phyloP scores from a whole-genome alignment of 2,329 filamentous ascomycete species.

The Neonectria neomacrospora region DNA sequence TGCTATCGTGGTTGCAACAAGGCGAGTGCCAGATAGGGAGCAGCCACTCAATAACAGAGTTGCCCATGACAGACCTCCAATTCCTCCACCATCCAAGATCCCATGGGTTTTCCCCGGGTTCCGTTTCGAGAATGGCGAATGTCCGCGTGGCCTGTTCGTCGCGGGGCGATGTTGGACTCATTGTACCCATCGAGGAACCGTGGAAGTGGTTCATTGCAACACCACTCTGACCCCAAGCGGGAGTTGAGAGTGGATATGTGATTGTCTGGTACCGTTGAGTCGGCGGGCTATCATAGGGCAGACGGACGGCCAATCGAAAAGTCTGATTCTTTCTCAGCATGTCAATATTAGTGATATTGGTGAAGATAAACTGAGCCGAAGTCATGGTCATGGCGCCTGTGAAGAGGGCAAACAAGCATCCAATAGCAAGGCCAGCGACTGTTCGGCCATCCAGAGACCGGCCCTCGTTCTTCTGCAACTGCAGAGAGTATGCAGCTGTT shows the following conservation, averaged over 20 bases:
- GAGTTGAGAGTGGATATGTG: slow-evolving; percentile 64
- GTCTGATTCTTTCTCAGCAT: slow-evolving; percentile 71
- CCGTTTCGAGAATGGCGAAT: slow-evolving; percentile 82
- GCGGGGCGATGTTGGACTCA: slow-evolving; percentile 41
- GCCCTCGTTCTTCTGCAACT: slow-evolving; percentile 60
- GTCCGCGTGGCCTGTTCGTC: slow-evolving; percentile 67
- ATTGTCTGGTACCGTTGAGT: slow-evolving; percentile 62
- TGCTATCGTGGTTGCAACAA: slow-evolving; percentile 73
- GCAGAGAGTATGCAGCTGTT: slow-evolving; percentile 72
- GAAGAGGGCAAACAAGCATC: slow-evolving; percentile 83
- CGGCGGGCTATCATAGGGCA: slow-evolving; percentile 62
- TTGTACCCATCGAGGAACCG: slow-evolving; percentile 29
- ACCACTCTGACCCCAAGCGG: slow-evolving; percentile 25
- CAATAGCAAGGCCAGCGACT: slow-evolving; percentile 73
- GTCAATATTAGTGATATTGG: slow-evolving; percentile 89
- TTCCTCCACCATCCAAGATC: slow-evolving; percentile 78
- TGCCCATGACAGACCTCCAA: slow-evolving; percentile 83
- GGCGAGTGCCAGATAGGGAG: slow-evolving; percentile 81
- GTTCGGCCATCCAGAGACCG: slow-evolving; percentile 66
- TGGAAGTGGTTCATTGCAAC: slow-evolving; percentile 22
- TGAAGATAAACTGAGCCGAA: slow-evolving; percentile 74
- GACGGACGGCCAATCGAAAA: slow-evolving; percentile 79
- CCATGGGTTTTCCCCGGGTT: slow-evolving; percentile 85
- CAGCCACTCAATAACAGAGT: slow-evolving; percentile 78
- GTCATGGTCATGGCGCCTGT: slow-evolving; percentile 79